These are phyloP conservation scores for Anthracocystis walkeri DNA, from an alignment of 1,284 basidiomycete species.

Conservation along the genomic window DNA sequence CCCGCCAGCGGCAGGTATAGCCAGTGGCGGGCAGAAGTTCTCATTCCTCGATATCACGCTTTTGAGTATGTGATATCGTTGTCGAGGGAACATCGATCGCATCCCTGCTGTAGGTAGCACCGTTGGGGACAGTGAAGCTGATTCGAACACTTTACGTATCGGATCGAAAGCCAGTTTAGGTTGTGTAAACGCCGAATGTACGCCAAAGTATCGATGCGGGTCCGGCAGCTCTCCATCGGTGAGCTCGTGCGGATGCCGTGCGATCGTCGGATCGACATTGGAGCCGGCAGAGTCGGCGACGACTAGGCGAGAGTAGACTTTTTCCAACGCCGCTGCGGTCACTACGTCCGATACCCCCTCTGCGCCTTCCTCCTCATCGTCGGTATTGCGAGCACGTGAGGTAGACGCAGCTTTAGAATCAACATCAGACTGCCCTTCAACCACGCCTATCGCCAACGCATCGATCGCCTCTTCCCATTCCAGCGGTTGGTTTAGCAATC, in stretches of 20 bases:
- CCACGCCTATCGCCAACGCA: slow-evolving; percentile 62
- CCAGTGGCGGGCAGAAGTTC: slow-evolving; percentile 66
- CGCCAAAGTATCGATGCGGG: slow-evolving; percentile 83
- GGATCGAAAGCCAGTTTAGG: slow-evolving; percentile 89
- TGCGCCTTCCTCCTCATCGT: slow-evolving; percentile 3
- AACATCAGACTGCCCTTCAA: slow-evolving; percentile 49
- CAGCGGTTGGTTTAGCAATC: slow-evolving; percentile 52
- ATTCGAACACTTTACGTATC: slow-evolving; percentile 83
- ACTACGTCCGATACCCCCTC: slow-evolving; percentile 44
- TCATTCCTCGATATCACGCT: slow-evolving; percentile 65
- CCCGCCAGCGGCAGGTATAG: slow-evolving; percentile 21
- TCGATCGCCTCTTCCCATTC: slow-evolving; percentile 66
- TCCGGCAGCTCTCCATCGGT: slow-evolving; percentile 76
- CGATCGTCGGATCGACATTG: neutral
- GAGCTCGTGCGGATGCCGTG: slow-evolving; percentile 43
- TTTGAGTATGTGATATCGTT: slow-evolving; percentile 61
- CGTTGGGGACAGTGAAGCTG: slow-evolving; percentile 19
- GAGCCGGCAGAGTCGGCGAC: slow-evolving; percentile 55
- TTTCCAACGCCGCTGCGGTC: slow-evolving; percentile 56
- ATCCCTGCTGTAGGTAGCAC: slow-evolving; percentile 54
- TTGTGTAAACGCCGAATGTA: slow-evolving; percentile 94
- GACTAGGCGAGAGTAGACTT: slow-evolving; percentile 64
- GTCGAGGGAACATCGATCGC: slow-evolving; percentile 47
- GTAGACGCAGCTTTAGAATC: slow-evolving; percentile 6
- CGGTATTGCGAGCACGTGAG: neutral